Evolutionary conservation across 495 filamentous ascomycete genomes (phyloP), one percentile per base, ranked within the genome.

Genomic region (Xylaria acuta): DNA sequence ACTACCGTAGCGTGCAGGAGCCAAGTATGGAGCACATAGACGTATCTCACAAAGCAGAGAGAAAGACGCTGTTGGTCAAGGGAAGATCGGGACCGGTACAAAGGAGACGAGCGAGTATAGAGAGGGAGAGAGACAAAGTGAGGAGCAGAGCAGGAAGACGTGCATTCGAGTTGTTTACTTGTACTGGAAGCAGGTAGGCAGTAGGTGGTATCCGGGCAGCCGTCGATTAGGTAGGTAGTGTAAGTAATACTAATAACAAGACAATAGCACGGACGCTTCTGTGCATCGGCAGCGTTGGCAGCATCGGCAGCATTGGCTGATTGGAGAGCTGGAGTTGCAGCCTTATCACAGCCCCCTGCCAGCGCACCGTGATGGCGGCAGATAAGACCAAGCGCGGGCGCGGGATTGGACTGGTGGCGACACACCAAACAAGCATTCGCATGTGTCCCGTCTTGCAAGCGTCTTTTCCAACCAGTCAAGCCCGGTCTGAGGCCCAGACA

Each of bases 341-440:
- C 60, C 69, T 71, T 71, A 71, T 71, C 69, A 27, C 59, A 20
- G 27, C 41, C 58, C 69, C 69, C 59, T 60, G 54, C 41, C 40
- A 38, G 69, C 18, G 36, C 49, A 36, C 30, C 11, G 30, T 38
- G 41, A 43, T 56, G 49, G 64, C 64, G 20, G 65, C 65, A 67
- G 65, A 67, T 67, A 67, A 67, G 65, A 56, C 30, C 47, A 41
- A 43, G 22, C 16, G 65, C 49, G 12, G 49, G n/a, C 47, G 47
- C 36, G 22, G 65, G 65, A 67, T 67, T 67, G 65, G 65, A 30
- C 51, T 8, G n/a, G 1, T 11, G 64, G 45, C 45, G 20, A 53
- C 43, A 36, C 43, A 53, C 65, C 18, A 38, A 38, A 22, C 34
- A 25, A 25, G 32, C 65, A 38, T 60, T 40, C n/a, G 45, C 47